Evolutionary conservation across 176 grass and related monocot species (phyloP).

Genomic region (Aegilops bicornis): DNA sequence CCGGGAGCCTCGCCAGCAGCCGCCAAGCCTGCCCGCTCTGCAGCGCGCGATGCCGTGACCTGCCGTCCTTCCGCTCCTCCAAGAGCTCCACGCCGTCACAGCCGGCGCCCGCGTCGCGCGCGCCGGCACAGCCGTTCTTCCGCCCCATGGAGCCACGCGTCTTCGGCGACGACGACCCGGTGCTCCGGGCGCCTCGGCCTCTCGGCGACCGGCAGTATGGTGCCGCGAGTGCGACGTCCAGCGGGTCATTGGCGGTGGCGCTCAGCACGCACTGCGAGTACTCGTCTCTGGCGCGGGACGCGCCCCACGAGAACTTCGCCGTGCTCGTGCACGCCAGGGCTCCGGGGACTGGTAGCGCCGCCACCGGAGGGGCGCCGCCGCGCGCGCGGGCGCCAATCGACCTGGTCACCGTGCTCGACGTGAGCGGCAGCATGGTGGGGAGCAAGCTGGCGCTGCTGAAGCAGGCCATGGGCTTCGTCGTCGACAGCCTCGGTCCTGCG

Average conservation of each 20-base stretch:
- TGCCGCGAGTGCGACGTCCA: not conserved
- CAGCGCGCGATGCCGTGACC: conserved; percentile 54
- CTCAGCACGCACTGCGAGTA: conserved; percentile 57
- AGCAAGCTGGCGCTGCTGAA: conserved; percentile 76
- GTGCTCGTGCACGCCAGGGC: conserved; percentile 63
- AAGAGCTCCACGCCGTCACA: conserved; percentile 19
- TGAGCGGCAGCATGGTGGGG: conserved; percentile 89
- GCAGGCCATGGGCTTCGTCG: conserved; percentile 80
- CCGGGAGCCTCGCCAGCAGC: conserved; percentile 46
- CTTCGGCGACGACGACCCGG: conserved; percentile 49
- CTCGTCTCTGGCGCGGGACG: conserved; percentile 40
- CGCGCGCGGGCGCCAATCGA: conserved; percentile 56
- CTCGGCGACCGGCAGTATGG: not conserved
- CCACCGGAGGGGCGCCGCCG: not conserved
- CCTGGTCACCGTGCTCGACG: conserved; percentile 79
- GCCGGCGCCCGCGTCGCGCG: not conserved
- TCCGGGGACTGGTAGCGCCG: not conserved
- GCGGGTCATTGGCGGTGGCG: conserved; percentile 21
- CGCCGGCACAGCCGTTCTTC: conserved; percentile 28
- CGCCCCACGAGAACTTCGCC: conserved; percentile 40
- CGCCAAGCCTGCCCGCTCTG: conserved; percentile 57
- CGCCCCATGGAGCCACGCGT: conserved; percentile 43
- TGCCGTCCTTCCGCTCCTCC: conserved; percentile 42
- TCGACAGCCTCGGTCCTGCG: conserved; percentile 60
- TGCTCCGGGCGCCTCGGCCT: conserved; percentile 18